These are phyloP conservation scores for Oxyria digyna DNA, from an alignment of 148 eudicot species.

Conservation along the genomic window DNA sequence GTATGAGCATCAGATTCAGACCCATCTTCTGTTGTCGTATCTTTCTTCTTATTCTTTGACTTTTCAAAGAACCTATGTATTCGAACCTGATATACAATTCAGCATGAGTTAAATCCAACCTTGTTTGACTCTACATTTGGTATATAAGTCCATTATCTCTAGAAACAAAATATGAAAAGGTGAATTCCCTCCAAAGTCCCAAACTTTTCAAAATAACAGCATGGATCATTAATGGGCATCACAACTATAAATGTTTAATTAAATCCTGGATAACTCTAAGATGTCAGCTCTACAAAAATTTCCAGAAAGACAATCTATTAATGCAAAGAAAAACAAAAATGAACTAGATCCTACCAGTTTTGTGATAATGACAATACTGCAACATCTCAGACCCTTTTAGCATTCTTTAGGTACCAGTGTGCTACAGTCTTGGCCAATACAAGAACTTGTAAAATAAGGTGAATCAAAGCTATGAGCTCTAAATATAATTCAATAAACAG, in stretches of 20 bases:
- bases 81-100: conserved; percentile 5
- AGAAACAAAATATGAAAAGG: neutral
- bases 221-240: neutral
- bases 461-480: neutral
- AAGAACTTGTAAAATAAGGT: neutral
- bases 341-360: neutral
- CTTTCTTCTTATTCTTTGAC: neutral
- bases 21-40: neutral
- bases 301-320: neutral
- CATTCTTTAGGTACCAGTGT: neutral
- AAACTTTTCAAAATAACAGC: neutral
- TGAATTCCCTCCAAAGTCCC: too few species aligned
- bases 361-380: neutral
- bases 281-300: neutral
- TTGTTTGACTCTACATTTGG: neutral
- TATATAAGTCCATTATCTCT: neutral
- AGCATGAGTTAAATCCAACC: neutral
- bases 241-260: neutral
- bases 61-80: conserved; percentile 9
- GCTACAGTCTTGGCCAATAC: neutral
- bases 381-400: neutral
- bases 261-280: neutral
- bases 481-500: neutral
- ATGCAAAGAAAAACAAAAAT: neutral
- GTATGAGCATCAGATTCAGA: neutral